These are phyloP conservation scores for Rosa rugosa DNA, from an alignment of 306 rosid genomes.

Conservation along the genomic window DNA sequence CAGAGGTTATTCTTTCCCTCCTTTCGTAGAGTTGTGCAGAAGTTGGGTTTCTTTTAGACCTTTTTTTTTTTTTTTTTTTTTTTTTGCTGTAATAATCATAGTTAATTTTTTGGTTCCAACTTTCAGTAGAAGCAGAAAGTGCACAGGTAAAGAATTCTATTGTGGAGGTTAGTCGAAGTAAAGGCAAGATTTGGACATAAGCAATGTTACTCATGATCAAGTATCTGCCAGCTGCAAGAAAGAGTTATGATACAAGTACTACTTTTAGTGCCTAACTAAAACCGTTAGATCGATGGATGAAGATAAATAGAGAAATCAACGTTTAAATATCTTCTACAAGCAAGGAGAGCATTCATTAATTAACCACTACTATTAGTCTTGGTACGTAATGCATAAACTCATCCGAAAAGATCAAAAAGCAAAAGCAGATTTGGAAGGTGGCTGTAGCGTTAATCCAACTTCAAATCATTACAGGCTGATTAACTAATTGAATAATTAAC, in stretches of 20 bases:
- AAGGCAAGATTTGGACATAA: neutral
- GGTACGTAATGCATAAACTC: neutral
- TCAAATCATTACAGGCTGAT: constrained; percentile 15
- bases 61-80: neutral
- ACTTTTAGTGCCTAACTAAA: neutral
- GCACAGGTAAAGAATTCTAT: neutral
- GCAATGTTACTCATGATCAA: neutral
- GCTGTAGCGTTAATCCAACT: constrained; percentile 22
- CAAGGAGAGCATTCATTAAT: neutral
- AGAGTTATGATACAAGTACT: neutral
- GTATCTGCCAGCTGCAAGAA: neutral
- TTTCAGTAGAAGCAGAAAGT: neutral
- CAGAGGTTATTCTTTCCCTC: constrained; percentile 54
- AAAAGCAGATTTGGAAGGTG: neutral
- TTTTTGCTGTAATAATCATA: neutral
- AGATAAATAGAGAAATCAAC: neutral
- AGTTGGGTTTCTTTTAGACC: constrained; percentile 5
- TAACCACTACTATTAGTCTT: neutral
- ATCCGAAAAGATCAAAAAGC: neutral
- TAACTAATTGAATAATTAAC: neutral
- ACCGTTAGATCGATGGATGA: neutral
- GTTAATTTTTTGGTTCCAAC: neutral
- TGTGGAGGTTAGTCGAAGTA: neutral
- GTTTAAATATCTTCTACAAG: neutral
- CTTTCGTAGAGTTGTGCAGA: constrained; percentile 20